Conservation (phyloP, 2,329 filamentous ascomycete genomes). For the Phyllosticta citrichinensis region DNA sequence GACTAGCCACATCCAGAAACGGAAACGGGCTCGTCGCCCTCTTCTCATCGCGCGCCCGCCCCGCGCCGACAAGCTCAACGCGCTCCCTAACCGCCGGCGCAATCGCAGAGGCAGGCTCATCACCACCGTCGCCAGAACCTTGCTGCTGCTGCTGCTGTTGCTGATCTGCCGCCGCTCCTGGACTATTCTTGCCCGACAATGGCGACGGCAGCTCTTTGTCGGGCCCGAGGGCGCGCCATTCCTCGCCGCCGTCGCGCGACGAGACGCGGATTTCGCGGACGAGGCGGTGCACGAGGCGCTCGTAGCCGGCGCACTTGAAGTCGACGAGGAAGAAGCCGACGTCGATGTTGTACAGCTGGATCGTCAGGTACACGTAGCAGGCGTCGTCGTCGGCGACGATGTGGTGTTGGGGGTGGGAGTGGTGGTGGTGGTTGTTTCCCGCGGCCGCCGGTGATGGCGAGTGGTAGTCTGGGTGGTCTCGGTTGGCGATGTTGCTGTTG, state of each 20-base stretch:
- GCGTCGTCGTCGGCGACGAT: slow-evolving; percentile 43
- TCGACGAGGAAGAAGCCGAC: slow-evolving; percentile 83
- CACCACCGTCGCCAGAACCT: slow-evolving; percentile 8
- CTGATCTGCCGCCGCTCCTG: background rate
- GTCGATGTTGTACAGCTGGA: slow-evolving; percentile 91
- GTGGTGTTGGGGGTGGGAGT: slow-evolving; percentile 25
- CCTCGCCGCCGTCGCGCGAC: slow-evolving; percentile 12
- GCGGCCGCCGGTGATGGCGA: slow-evolving; percentile 19
- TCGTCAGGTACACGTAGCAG: slow-evolving; percentile 89
- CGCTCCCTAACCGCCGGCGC: slow-evolving; percentile 26
- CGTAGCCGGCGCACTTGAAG: slow-evolving; percentile 97
- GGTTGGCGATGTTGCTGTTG: background rate
- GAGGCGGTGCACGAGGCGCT: slow-evolving; percentile 57
- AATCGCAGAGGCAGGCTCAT: slow-evolving; percentile 18
- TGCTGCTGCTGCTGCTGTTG: too few relatives aligned
- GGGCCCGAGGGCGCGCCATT: slow-evolving; percentile 20
- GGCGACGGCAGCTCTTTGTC: slow-evolving; percentile 20
- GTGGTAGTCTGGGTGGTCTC: background rate
- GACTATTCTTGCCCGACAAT: background rate
- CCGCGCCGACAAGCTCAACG: slow-evolving; percentile 34
- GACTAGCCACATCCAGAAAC: slow-evolving; percentile 86
- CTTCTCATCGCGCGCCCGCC: slow-evolving; percentile 66
- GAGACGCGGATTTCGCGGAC: slow-evolving; percentile 27
- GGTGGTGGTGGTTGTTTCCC: slow-evolving; percentile 31
- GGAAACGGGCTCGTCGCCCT: slow-evolving; percentile 92